phyloP scores from a whole-genome alignment of 768 basidiomycete genomes.

The Rhizopogon rudus region DNA sequence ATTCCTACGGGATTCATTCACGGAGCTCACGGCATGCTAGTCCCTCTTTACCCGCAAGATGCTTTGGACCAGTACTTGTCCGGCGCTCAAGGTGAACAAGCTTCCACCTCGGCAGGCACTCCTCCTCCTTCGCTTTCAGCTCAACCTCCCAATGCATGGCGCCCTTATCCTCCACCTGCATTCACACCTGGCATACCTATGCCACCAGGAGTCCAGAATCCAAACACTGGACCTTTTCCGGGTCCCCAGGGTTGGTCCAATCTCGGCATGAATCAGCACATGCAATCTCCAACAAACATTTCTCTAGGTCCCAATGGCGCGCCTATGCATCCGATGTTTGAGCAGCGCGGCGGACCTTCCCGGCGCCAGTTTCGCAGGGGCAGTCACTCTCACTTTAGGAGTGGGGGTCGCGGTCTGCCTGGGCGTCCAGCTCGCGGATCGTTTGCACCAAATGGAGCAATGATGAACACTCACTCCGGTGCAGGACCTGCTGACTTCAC shows the following conservation, averaged over 20 bases:
- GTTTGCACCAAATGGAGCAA: background rate
- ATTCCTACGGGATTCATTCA: conserved; percentile 67
- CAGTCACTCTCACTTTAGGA: conserved; percentile 21
- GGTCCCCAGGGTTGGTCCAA: conserved; percentile 22
- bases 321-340: conserved; percentile 12
- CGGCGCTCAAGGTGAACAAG: conserved; percentile 29
- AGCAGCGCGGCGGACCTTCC: conserved; percentile 22
- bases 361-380: conserved; percentile 29
- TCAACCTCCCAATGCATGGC: conserved; percentile 28
- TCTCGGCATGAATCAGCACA: conserved; percentile 13
- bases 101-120: conserved; percentile 8
- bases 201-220: conserved; percentile 25
- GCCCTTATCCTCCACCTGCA: conserved; percentile 25
- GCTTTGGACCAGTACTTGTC: conserved; percentile 68
- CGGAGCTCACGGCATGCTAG: conserved; percentile 66
- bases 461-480: background rate
- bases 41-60: conserved; percentile 67
- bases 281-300: conserved; percentile 10
- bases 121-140: conserved; percentile 20
- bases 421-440: conserved; percentile 16
- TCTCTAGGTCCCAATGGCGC: conserved; percentile 10
- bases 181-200: conserved; percentile 11
- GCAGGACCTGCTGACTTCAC: background rate
- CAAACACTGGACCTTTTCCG: conserved; percentile 20
- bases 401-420: conserved; percentile 12